Evolutionary conservation across 176 grass and related monocot species (phyloP).

Genomic region (Metroxylon sagu): DNA sequence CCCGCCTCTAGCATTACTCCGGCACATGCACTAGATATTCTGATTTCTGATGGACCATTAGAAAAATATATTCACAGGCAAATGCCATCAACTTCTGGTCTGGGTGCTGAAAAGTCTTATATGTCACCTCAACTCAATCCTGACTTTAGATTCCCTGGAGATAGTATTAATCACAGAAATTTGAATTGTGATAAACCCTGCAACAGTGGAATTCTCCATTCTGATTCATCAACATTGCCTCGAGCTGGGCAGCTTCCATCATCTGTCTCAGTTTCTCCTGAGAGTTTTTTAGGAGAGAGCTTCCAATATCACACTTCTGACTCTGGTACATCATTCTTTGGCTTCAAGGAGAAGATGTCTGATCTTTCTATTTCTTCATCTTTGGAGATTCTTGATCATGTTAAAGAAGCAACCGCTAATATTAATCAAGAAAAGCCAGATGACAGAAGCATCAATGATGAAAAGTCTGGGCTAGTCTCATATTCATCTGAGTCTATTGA

Average conservation of each 20-base stretch:
- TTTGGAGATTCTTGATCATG: neutral
- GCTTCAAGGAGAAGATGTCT: neutral
- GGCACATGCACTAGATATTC: constrained; percentile 6
- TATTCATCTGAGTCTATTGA: constrained; percentile 2
- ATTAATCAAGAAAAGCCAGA: constrained; percentile 6
- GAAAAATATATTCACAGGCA: neutral
- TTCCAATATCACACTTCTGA: neutral
- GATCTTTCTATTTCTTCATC: neutral
- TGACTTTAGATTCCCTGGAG: no score
- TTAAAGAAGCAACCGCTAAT: neutral
- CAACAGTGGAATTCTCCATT: neutral
- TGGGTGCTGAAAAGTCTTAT: no score
- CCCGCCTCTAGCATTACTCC: neutral
- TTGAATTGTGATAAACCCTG: neutral
- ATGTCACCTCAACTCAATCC: no score
- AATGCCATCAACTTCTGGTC: neutral
- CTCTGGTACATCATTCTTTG: neutral
- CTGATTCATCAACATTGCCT: neutral
- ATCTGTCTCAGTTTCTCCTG: neutral
- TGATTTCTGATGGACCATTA: neutral
- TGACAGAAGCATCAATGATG: neutral
- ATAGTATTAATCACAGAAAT: no score
- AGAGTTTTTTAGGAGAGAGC: neutral
- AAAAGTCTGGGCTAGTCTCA: neutral
- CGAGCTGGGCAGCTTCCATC: neutral